Evolutionary conservation across 257 asterid genomes (phyloP), one percentile per base, ranked within the genome.

Genomic region (Solanum medicagineum): DNA sequence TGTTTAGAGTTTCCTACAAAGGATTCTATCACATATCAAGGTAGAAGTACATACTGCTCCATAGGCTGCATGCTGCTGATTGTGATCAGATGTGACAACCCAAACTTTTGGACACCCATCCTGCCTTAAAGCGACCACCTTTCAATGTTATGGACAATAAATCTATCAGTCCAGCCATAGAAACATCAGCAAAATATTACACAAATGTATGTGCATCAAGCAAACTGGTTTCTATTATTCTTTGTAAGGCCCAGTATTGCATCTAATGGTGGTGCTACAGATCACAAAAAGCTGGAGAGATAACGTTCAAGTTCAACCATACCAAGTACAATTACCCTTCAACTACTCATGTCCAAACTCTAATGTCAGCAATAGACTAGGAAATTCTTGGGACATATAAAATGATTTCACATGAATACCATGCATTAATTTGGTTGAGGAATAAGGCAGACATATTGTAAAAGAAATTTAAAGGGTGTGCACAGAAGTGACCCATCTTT

Each of bases 21-120:
- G 68, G 22, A 60, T 60, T 29, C 68, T n/a, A 60, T 60, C 56
- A 54, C 80, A 32, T 49, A 53, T 53, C 20, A 69, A n/a, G 68
- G 56, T 63, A 87, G 57, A 45, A 86, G 84, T 63, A 89, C 97
- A 80, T 92, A 96, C 99, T 44, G 98, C 98, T 87, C 98, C 98
- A 88, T 93, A 86, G 81, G 98, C 98, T 84, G 98, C 97, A 87
- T 95, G 83, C 90, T 95, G 99, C 81, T 95, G 97, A 89, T 88
- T 69, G 85, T 75, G 94, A 90, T 96, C 99, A 32, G 99, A 96
- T 56, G 99, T 94, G 62, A 87, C 98, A 81, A 96, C 98, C 99
- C 99, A 96, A 62, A 96, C 99, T 93, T 90, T 92, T 47, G 99
- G 99, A 90, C 98, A 96, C 66, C 99, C 99, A 90, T 96, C 99